phyloP scores from a whole-genome alignment of 2,329 filamentous ascomycete genomes.

The Coniochaeta sp. region DNA sequence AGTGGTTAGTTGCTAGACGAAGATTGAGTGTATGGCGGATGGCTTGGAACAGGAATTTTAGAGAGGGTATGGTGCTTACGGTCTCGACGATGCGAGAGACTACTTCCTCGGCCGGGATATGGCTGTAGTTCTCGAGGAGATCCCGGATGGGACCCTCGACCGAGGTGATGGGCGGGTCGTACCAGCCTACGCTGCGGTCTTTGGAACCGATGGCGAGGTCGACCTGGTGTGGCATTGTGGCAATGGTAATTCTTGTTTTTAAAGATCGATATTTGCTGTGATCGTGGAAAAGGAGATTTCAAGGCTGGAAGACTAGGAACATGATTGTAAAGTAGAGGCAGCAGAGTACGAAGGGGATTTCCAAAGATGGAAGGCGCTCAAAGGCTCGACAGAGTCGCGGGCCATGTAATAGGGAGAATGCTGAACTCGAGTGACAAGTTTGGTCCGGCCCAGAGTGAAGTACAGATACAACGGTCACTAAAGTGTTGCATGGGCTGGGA shows the following conservation, averaged over 20 bases:
- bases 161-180: slow-evolving; percentile 4
- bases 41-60: too few relatives aligned
- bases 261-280: too few relatives aligned
- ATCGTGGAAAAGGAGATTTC: too few relatives aligned
- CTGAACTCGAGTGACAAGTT: background rate
- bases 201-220: slow-evolving; percentile 5
- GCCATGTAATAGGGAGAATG: background rate
- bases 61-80: background rate
- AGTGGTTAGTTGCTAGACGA: background rate
- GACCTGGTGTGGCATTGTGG: background rate
- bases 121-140: slow-evolving; percentile 11
- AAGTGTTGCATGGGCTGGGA: background rate
- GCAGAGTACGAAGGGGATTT: too few relatives aligned
- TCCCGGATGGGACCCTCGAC: slow-evolving; percentile 4
- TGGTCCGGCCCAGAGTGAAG: background rate
- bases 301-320: too few relatives aligned
- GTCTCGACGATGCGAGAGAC: slow-evolving; percentile 8
- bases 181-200: slow-evolving; percentile 7
- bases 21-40: background rate
- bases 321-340: too few relatives aligned
- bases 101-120: slow-evolving; percentile 6
- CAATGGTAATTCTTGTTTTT: too few relatives aligned
- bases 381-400: background rate
- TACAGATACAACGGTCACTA: background rate
- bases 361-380: background rate